These are phyloP conservation scores for Jaltomata sinuosa DNA, from an alignment of 257 asterid species.

Conservation along the genomic window DNA sequence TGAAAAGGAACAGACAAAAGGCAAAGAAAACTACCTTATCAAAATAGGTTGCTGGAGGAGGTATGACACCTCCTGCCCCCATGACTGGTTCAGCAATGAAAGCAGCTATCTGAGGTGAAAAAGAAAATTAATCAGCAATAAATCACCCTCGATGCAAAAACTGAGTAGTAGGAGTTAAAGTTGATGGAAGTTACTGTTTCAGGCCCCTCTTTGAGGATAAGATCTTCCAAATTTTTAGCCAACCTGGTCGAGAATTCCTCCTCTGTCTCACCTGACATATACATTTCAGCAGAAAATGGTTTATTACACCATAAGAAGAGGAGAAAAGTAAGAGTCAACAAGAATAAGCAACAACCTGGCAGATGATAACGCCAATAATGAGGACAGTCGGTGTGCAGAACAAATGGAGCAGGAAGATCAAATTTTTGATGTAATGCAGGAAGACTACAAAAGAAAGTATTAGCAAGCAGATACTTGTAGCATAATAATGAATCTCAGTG, in stretches of 20 bases:
- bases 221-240: conserved; percentile 84
- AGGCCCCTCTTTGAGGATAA: conserved; percentile 89
- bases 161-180: background rate
- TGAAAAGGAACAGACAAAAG: background rate
- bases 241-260: conserved; percentile 89
- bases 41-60: conserved; percentile 88
- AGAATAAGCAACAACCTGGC: conserved; percentile 48
- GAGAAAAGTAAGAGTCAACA: background rate
- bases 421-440: conserved; percentile 86
- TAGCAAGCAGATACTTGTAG: background rate
- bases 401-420: conserved; percentile 86
- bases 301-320: background rate
- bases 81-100: conserved; percentile 95
- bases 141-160: background rate
- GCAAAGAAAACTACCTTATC: conserved; percentile 50
- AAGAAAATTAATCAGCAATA: background rate
- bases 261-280: conserved; percentile 69
- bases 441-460: conserved; percentile 31
- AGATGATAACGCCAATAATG: conserved; percentile 96
- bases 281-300: background rate
- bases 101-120: conserved; percentile 68
- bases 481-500: background rate
- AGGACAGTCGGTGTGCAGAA: conserved; percentile 93
- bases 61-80: conserved; percentile 99
- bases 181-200: conserved; percentile 60